Evolutionary conservation across 768 basidiomycete genomes (phyloP).

Genomic region (Mycena venus): DNA sequence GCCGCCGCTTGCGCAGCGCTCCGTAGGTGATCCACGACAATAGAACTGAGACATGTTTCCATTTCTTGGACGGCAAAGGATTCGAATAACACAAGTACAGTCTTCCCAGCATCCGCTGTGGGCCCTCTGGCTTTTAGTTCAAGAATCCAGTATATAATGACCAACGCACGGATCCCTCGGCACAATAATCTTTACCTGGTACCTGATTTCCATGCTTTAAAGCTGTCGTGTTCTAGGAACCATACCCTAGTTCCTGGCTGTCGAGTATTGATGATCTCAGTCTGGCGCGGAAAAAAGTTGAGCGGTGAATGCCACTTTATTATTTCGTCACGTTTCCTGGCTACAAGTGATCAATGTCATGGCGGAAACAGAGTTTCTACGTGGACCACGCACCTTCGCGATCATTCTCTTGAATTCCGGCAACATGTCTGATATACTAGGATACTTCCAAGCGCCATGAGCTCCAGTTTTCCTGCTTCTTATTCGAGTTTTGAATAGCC

Average conservation of each 20-base stretch:
- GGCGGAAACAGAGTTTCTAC: no score
- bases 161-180: constrained; percentile 9
- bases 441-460: no score
- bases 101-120: constrained; percentile 15
- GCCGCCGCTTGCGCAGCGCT: no score
- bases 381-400: no score
- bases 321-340: not conserved
- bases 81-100: constrained; percentile 8
- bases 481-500: no score
- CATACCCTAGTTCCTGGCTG: constrained; percentile 8
- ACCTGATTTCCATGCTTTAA: constrained; percentile 2
- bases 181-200: not conserved
- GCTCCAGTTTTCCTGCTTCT: no score
- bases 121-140: not conserved
- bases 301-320: constrained; percentile 12
- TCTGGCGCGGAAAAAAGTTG: constrained; percentile 7
- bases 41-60: not conserved
- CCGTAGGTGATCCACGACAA: not conserved
- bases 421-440: no score
- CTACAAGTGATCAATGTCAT: not conserved
- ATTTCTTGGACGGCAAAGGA: no score
- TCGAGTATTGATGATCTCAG: not conserved
- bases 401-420: no score
- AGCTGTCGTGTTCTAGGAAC: not conserved
- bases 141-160: no score